Conservation (phyloP, 2,329 filamentous ascomycete species). For the Neofusicoccum kwambonambiense region DNA sequence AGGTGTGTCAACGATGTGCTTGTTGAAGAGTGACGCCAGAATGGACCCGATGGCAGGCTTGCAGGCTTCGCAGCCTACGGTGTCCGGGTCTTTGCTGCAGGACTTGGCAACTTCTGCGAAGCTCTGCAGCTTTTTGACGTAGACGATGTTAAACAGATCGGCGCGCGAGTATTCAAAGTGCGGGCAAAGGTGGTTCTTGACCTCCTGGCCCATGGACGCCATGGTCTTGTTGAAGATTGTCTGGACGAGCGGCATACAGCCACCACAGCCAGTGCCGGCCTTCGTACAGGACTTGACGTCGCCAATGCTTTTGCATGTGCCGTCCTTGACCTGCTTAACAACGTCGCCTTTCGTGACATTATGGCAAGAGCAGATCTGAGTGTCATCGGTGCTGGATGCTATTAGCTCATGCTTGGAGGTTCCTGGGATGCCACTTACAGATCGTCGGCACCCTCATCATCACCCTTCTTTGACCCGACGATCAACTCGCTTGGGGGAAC, state of each 20-base stretch:
- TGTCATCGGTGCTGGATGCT: conserved; percentile 63
- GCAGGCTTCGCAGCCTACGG: conserved; percentile 82
- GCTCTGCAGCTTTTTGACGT: conserved; percentile 72
- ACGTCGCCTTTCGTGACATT: conserved; percentile 87
- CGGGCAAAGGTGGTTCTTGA: conserved; percentile 80
- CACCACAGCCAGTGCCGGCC: conserved; percentile 85
- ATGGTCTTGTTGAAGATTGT: conserved; percentile 90
- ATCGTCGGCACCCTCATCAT: conserved; percentile 70
- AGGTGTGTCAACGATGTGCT: conserved; percentile 71
- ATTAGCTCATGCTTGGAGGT: conserved; percentile 20
- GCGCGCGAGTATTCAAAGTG: conserved; percentile 82
- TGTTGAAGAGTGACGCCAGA: conserved; percentile 78
- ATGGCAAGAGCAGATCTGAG: conserved; percentile 89
- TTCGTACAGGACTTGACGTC: conserved; percentile 90
- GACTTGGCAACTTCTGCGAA: conserved; percentile 76
- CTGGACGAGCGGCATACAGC: conserved; percentile 84
- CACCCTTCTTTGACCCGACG: conserved; percentile 70
- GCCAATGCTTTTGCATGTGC: conserved; percentile 75
- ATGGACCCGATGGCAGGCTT: conserved; percentile 82
- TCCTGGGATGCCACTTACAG: conserved; percentile 47
- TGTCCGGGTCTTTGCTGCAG: conserved; percentile 67
- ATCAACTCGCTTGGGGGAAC: conserved; percentile 80
- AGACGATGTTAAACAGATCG: conserved; percentile 87
- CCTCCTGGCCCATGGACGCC: conserved; percentile 79
- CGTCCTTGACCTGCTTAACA: conserved; percentile 69